These are phyloP conservation scores for Thermoascus crustaceus DNA, from an alignment of 2,329 filamentous ascomycete genomes.

Conservation along the genomic window DNA sequence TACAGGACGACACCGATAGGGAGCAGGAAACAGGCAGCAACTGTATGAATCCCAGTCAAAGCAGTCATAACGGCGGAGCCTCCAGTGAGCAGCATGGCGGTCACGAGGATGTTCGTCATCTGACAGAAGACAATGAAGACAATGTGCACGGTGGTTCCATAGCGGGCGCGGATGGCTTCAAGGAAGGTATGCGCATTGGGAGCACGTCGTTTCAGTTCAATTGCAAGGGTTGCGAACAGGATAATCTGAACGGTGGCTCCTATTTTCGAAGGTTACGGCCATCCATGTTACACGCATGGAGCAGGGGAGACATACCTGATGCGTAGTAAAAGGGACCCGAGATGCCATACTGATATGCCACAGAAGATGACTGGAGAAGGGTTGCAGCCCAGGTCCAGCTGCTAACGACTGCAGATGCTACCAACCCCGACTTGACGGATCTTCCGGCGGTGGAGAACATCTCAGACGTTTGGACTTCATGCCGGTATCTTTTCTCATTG, in stretches of 20 bases:
- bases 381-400: slow-evolving; percentile 93
- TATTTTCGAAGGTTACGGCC: slow-evolving; percentile 7
- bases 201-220: slow-evolving; percentile 77
- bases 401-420: slow-evolving; percentile 82
- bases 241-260: slow-evolving; percentile 80
- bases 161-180: slow-evolving; percentile 73
- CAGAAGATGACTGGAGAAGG: slow-evolving; percentile 67
- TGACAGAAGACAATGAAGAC: slow-evolving; percentile 77
- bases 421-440: slow-evolving; percentile 80
- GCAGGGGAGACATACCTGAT: slow-evolving; percentile 41
- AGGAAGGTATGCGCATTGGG: slow-evolving; percentile 82
- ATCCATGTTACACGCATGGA: background rate
- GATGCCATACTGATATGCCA: slow-evolving; percentile 71
- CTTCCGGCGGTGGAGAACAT: slow-evolving; percentile 87
- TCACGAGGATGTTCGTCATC: slow-evolving; percentile 79
- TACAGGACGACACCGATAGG: slow-evolving; percentile 75
- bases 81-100: slow-evolving; percentile 79
- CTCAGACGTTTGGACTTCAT: slow-evolving; percentile 76
- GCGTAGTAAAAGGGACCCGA: slow-evolving; percentile 62
- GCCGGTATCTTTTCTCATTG: slow-evolving; percentile 54
- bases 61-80: slow-evolving; percentile 66
- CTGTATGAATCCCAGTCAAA: slow-evolving; percentile 65
- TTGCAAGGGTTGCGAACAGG: slow-evolving; percentile 81
- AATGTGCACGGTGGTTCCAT: slow-evolving; percentile 63
- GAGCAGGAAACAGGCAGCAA: slow-evolving; percentile 75